phyloP scores from a whole-genome alignment of 1,284 basidiomycete genomes.

The Ceratobasidium papillatum region DNA sequence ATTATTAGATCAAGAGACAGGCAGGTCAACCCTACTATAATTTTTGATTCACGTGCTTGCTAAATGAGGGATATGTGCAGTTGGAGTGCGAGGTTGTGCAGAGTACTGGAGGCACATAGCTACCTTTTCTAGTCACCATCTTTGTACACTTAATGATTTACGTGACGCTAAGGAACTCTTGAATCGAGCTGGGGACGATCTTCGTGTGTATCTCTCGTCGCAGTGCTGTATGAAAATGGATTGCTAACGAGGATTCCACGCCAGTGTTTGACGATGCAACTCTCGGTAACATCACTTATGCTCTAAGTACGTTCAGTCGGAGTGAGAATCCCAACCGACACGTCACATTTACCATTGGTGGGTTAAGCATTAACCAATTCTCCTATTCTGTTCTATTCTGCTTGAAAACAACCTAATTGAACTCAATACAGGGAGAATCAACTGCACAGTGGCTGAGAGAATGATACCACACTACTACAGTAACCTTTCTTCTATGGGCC shows the following conservation, averaged over 20 bases:
- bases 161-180: background rate
- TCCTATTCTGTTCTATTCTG: background rate
- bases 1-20: background rate
- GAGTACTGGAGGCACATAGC: constrained; percentile 6
- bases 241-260: background rate
- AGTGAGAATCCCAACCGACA: background rate
- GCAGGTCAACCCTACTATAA: background rate
- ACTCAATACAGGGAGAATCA: background rate
- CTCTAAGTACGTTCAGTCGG: background rate
- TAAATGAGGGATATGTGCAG: background rate
- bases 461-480: background rate
- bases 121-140: background rate
- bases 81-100: background rate
- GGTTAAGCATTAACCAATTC: background rate
- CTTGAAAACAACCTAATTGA: background rate
- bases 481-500: background rate
- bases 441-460: background rate
- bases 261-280: background rate
- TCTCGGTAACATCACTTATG: background rate
- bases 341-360: background rate
- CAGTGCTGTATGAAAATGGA: background rate
- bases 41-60: background rate
- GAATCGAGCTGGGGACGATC: background rate
- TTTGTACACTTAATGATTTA: background rate
- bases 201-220: background rate